These are phyloP conservation scores for Scheffersomyces parashehatae DNA, from an alignment of 1,139 yeast genomes.

Conservation along the genomic window DNA sequence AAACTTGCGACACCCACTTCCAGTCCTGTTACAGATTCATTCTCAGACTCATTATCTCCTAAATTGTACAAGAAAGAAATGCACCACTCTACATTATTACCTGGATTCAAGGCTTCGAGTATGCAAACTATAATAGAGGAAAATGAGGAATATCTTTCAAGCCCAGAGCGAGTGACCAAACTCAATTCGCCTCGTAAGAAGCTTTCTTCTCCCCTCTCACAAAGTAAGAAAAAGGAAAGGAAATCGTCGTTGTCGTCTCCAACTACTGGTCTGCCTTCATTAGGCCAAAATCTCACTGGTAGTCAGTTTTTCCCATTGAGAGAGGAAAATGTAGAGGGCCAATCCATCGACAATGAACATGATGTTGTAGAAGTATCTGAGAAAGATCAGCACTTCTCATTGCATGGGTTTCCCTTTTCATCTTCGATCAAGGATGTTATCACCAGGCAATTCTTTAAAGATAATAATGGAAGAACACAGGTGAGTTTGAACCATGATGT, in stretches of 20 bases:
- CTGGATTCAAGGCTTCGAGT: constrained; percentile 4
- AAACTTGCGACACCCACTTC: constrained; percentile 2
- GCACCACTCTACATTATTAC: no score
- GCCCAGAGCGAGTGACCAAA: constrained; percentile 3
- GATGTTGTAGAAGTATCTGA: neutral
- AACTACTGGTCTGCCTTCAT: no score
- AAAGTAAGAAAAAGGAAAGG: no score
- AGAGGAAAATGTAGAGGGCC: neutral
- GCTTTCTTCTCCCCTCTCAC: neutral
- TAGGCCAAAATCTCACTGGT: no score
- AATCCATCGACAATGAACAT: neutral
- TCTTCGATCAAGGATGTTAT: constrained; percentile 12
- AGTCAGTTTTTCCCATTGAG: no score
- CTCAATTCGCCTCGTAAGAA: neutral
- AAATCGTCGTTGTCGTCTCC: no score
- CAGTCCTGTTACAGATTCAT: neutral
- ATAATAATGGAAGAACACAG: neutral
- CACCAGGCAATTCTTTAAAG: constrained; percentile 4
- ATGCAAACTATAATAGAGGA: constrained; percentile 4
- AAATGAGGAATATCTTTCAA: constrained; percentile 2
- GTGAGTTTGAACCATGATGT: neutral
- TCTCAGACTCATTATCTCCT: neutral
- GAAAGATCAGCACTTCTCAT: constrained; percentile 9
- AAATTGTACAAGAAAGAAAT: no score
- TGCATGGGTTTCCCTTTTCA: constrained; percentile 19